A percentile compares a stretch with the other conserved stretches of the same genome.
Evolutionary conservation across 495 filamentous ascomycete species (phyloP).

Genomic region (Hypoxylon lenormandii): DNA sequence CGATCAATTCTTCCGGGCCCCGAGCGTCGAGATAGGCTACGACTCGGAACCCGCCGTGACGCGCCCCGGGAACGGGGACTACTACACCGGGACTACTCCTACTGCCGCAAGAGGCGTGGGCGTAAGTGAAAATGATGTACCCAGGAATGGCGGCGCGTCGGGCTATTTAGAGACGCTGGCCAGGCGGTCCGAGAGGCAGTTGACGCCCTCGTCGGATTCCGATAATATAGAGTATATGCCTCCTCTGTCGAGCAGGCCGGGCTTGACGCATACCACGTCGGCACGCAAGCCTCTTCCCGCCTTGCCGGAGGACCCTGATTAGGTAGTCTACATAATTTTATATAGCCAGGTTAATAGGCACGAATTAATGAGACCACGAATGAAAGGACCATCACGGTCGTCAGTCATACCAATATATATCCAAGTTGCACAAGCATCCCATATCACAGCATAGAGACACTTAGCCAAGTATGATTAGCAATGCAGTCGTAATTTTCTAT

Average conservation of each 20-base stretch:
- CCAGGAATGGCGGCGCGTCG: conserved; percentile 11
- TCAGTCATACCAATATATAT: too few relatives aligned
- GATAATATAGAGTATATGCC: conserved; percentile 38
- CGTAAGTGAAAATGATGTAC: background rate
- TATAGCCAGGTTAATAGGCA: conserved; percentile 19
- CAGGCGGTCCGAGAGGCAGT: conserved; percentile 44
- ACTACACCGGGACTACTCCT: conserved; percentile 29
- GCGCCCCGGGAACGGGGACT: conserved; percentile 28
- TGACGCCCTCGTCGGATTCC: conserved; percentile 56
- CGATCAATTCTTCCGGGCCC: conserved; percentile 41
- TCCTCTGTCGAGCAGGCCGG: conserved; percentile 40
- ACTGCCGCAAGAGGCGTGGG: conserved; percentile 13
- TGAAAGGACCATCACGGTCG: background rate
- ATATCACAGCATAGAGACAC: too few relatives aligned
- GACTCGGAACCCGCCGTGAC: conserved; percentile 49
- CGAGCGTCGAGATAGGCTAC: conserved; percentile 45
- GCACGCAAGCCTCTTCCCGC: conserved; percentile 64
- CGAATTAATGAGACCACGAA: conserved; percentile 42
- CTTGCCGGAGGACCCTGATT: conserved; percentile 60
- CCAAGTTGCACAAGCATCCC: too few relatives aligned
- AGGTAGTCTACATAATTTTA: conserved; percentile 7
- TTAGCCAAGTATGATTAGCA: conserved; percentile 5
- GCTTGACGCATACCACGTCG: conserved; percentile 39
- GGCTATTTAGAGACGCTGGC: conserved; percentile 37
- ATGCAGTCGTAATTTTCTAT: conserved; percentile 26